Evolutionary conservation across 306 rosid species (phyloP), one percentile per base, ranked within the genome.

Genomic region (Pterocarpus santalinus): DNA sequence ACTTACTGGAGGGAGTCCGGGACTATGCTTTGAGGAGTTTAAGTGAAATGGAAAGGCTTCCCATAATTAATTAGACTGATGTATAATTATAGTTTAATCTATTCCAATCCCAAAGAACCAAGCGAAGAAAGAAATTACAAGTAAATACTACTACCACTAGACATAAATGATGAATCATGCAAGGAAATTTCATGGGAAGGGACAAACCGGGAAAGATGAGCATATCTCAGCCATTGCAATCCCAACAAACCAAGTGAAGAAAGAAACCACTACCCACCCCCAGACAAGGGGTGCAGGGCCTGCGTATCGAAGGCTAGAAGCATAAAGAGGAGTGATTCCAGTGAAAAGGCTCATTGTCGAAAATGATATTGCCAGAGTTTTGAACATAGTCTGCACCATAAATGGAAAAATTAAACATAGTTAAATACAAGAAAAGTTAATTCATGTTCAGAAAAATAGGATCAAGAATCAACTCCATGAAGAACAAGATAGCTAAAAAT

Each of bases 301-400:
- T 52, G 89, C 93, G 83, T 94, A 94, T 14, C 66, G 88, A 72
- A 94, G 92, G 76, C 97, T 94, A 30, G 95, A 86, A 65, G 97
- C 98, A 84, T 87, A 94, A 30, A 94, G 85, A 36, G 98, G 98
- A 67, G 98, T 94, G n/a, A 94, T 94, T 80, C 98, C 98, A n/a
- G 95, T 91, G 90, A 94, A 94, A 70, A 94, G 92, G 11, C 95
- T 89, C 97, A 94, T 91, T 4, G 95, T 90, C 36, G 98, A 94
- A 75, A 94, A 94, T 43, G 95, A 88, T 82, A 94, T 91, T n/a
- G 98, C 97, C 52, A 94, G 90, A 43, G 98, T 91, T 78, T 94
- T 94, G 88, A 94, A 94, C 90, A 94, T 4, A 67, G 93, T 90
- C 98, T 94, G 93, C 88, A 86, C 8, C 35, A 72, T 43, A 83